A percentile compares a stretch with the other conserved stretches of the same genome.
Evolutionary conservation across 495 filamentous ascomycete genomes (phyloP).

Genomic region (Podospora bellae-mahoneyi): DNA sequence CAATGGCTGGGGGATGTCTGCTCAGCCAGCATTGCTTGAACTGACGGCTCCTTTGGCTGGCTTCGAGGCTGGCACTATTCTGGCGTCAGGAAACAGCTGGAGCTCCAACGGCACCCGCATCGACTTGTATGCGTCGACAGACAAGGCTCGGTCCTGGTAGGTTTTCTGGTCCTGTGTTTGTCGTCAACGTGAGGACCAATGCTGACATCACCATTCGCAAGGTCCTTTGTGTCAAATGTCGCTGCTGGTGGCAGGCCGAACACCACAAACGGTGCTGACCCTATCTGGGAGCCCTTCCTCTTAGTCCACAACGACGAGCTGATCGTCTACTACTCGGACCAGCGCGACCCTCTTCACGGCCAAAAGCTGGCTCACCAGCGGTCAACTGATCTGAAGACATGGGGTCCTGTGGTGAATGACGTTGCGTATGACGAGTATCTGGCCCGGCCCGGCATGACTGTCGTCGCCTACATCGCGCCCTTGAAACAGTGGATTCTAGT

Average conservation of each 20-base stretch:
- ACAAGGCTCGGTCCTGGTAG: slow-evolving; percentile 60
- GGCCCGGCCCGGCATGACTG: slow-evolving; percentile 67
- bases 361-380: slow-evolving; percentile 67
- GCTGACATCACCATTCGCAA: not conserved
- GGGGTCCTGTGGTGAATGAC: slow-evolving; percentile 60
- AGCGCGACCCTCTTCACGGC: slow-evolving; percentile 60
- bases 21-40: slow-evolving; percentile 65
- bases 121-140: slow-evolving; percentile 61
- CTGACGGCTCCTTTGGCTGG: slow-evolving; percentile 54
- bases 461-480: slow-evolving; percentile 37
- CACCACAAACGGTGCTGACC: slow-evolving; percentile 60
- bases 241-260: slow-evolving; percentile 59
- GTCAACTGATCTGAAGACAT: slow-evolving; percentile 53
- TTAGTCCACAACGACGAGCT: slow-evolving; percentile 54
- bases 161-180: not conserved
- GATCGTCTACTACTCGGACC: slow-evolving; percentile 67
- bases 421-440: slow-evolving; percentile 58
- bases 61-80: slow-evolving; percentile 56
- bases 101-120: slow-evolving; percentile 54
- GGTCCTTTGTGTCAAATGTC: slow-evolving; percentile 57
- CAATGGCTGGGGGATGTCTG: slow-evolving; percentile 61
- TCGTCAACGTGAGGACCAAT: not conserved
- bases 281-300: slow-evolving; percentile 70
- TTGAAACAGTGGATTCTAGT: slow-evolving; percentile 31
- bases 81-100: slow-evolving; percentile 62